Conservation (phyloP, 2,329 filamentous ascomycete species). For the Diaporthe citri region DNA sequence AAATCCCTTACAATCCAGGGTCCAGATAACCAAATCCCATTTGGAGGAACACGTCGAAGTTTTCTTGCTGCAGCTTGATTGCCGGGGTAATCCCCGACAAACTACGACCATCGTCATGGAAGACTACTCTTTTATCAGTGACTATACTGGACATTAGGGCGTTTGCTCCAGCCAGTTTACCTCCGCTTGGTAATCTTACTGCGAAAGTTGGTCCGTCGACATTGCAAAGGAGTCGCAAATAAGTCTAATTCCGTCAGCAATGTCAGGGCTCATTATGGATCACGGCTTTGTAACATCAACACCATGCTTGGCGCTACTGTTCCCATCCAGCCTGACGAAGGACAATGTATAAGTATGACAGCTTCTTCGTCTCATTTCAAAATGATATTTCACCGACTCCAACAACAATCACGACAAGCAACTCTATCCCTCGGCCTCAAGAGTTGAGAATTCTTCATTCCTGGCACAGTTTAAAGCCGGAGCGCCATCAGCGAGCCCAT, state of each 20-base stretch:
- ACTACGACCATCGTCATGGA: neutral
- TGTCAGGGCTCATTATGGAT: neutral
- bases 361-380: neutral
- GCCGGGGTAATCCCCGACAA: slow-evolving; percentile 5
- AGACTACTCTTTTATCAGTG: neutral
- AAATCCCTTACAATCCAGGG: neutral
- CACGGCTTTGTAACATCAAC: slow-evolving; percentile 12
- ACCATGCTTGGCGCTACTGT: neutral
- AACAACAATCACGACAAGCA: neutral
- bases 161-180: neutral
- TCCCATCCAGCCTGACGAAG: neutral
- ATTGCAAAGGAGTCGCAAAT: neutral
- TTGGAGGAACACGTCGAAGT: neutral
- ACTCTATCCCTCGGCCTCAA: neutral
- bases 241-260: slow-evolving; percentile 36
- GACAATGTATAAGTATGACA: neutral
- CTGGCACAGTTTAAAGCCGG: neutral
- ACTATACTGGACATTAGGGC: neutral
- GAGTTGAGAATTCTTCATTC: neutral
- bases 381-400: neutral
- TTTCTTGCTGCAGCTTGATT: neutral
- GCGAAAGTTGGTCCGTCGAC: slow-evolving; percentile 31
- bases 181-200: slow-evolving; percentile 37
- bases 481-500: neutral
- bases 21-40: slow-evolving; percentile 15